Conservation (phyloP, 192 early-diverging fungal species). For the Helicostylum pulchrum region DNA sequence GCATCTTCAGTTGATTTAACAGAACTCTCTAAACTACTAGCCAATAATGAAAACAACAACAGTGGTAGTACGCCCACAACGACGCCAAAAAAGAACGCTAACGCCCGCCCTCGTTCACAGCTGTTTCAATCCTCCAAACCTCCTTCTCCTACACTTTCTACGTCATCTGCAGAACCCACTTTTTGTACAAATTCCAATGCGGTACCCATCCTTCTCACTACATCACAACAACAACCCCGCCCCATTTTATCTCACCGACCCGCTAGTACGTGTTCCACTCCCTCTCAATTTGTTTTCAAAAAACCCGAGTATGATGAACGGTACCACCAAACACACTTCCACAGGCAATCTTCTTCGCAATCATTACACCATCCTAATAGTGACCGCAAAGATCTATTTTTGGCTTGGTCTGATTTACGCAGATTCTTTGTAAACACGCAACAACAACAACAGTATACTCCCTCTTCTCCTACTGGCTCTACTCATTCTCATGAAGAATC, state of each 20-base stretch:
- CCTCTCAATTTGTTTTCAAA: conserved; percentile 34
- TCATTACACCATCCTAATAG: not conserved
- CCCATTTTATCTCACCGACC: conserved; percentile 23
- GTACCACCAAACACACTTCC: conserved; percentile 31
- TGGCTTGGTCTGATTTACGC: conserved; percentile 30
- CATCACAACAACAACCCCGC: conserved; percentile 8
- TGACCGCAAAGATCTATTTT: conserved; percentile 21
- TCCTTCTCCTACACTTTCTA: conserved; percentile 28
- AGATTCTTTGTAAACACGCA: conserved; percentile 24
- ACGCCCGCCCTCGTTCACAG: conserved; percentile 20
- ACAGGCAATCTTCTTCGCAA: conserved; percentile 8
- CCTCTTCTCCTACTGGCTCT: conserved; percentile 11
- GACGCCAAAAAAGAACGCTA: not conserved
- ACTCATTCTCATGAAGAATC: conserved; percentile 8
- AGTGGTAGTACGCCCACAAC: too few relatives aligned
- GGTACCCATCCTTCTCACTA: not conserved
- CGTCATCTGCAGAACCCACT: conserved; percentile 19
- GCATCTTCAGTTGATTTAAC: conserved; percentile 14
- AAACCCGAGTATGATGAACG: conserved; percentile 32
- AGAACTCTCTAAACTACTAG: conserved; percentile 22
- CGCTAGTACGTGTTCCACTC: conserved; percentile 23
- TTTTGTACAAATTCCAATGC: conserved; percentile 4
- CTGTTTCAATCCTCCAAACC: conserved; percentile 30
- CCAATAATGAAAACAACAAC: not conserved
- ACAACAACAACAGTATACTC: not conserved